A percentile compares a stretch with the other conserved stretches of the same genome.
These are phyloP conservation scores for Ustilago xerochloae DNA, from an alignment of 1,284 basidiomycete species.

Conservation along the genomic window DNA sequence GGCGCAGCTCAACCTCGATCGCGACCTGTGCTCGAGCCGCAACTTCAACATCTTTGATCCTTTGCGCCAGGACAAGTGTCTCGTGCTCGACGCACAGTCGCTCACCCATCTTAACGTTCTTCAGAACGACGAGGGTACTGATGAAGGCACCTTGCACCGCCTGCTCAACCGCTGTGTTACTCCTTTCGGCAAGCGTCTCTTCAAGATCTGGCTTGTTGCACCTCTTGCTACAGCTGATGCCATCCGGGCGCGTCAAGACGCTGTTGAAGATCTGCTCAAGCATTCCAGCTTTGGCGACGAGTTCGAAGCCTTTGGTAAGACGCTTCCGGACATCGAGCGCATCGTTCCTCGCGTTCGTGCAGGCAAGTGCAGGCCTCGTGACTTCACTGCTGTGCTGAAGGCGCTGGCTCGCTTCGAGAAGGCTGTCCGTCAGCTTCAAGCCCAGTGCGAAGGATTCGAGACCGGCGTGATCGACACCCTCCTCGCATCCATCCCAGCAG, in stretches of 20 bases:
- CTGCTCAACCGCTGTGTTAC: slow-evolving; percentile 67
- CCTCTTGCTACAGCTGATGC: slow-evolving; percentile 56
- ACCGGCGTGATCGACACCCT: slow-evolving; percentile 32
- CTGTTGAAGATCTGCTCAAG: slow-evolving; percentile 62
- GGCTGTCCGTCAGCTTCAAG: slow-evolving; percentile 28
- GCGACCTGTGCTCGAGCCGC: slow-evolving; percentile 62
- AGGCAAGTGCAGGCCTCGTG: slow-evolving; percentile 64
- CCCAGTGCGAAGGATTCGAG: slow-evolving; percentile 42
- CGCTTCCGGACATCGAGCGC: slow-evolving; percentile 65
- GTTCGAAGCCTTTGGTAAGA: slow-evolving; percentile 57
- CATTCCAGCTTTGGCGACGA: slow-evolving; percentile 52
- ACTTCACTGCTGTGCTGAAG: slow-evolving; percentile 63
- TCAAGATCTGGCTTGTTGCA: slow-evolving; percentile 65
- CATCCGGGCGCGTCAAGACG: slow-evolving; percentile 63
- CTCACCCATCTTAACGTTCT: slow-evolving; percentile 66
- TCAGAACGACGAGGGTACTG: slow-evolving; percentile 65
- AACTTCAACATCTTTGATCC: slow-evolving; percentile 66
- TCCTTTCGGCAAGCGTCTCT: slow-evolving; percentile 66
- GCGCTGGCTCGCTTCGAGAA: slow-evolving; percentile 51
- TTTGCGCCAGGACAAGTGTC: slow-evolving; percentile 51
- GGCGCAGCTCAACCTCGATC: slow-evolving; percentile 63
- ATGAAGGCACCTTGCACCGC: slow-evolving; percentile 63
- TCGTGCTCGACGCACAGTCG: slow-evolving; percentile 66
- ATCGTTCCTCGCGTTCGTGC: slow-evolving; percentile 63
- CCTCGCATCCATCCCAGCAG: slow-evolving; percentile 57